Base-by-base conservation (phyloP, 2,329 filamentous ascomycete species). In the Teratosphaeria pseudoeucalypti region DNA sequence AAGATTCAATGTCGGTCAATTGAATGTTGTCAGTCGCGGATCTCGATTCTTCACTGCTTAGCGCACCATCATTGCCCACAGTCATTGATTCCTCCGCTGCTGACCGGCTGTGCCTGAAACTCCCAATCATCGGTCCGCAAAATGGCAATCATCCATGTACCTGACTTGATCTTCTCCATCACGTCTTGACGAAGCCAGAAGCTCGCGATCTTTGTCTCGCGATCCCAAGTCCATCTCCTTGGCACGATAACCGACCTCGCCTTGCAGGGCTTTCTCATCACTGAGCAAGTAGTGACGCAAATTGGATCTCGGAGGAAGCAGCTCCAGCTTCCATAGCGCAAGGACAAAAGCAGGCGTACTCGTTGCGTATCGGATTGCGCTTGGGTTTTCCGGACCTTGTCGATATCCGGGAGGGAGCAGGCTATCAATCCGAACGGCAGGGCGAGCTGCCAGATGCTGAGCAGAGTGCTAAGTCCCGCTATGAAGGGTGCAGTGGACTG, bases 111-210 rank as follows among this genome's bases (percentile, higher is more conserved):
- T 16, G 37, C 16, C 37, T 43, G 12, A n/a, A 43, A 43, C 1
- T 14, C 6, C 37, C 37, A 43, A 12, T 43, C 37, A 43, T 43
- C 37, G 9, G 37, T n/a, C 9, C 37, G 37, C 37, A 43, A 43
- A n/a, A 43, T n/a, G 10, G 37, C 11, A 6, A 43, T 43, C 37
- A 43, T 14, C 37, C 37, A 43, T n/a, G 37, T 6, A 16, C 37
- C 37, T 43, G 37, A 16, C 37, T 43, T 43, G 37, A 14, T n/a
- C 37, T 43, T 14, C 14, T 43, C 37, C 37, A 43, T 43, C 11
- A 14, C 37, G 56, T 63, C 62, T n/a, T 58, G 56, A 10, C 58
- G 34, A 19, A 65, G 57, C 62, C 62, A 65, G 52, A 65, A 64
- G 3, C 55, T 61, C 12, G 58, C 62, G 9, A 49, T 54, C 26